A percentile compares a stretch with the other conserved stretches of the same genome.
Conservation (phyloP, 192 early-diverging fungal species). For the Backusella westeae region DNA sequence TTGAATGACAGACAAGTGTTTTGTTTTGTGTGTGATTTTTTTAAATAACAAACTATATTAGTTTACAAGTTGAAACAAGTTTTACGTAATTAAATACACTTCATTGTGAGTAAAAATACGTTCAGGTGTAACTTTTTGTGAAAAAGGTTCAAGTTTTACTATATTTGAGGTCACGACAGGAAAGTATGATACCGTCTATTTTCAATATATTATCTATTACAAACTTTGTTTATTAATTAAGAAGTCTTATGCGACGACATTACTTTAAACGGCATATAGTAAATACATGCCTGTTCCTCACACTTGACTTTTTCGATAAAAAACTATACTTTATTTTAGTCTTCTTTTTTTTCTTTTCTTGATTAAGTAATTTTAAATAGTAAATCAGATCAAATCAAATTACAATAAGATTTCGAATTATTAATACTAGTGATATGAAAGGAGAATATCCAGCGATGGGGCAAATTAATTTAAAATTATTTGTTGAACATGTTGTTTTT, state of each 20-base stretch:
- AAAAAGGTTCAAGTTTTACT: neutral
- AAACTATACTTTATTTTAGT: neutral
- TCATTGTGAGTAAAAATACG: slow-evolving; percentile 1
- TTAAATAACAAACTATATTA: neutral
- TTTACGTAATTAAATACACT: neutral
- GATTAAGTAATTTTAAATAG: neutral
- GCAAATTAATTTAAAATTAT: neutral
- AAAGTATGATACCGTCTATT: neutral
- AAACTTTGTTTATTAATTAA: slow-evolving; percentile 6
- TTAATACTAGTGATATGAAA: neutral
- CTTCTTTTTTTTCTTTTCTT: neutral
- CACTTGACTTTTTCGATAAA: neutral
- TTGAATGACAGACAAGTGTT: neutral
- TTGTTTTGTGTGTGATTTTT: neutral
- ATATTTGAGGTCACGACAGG: neutral
- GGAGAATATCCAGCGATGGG: neutral
- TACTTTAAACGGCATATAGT: neutral
- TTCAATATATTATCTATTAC: neutral
- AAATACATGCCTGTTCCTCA: neutral
- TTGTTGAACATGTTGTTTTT: neutral
- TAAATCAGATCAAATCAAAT: neutral
- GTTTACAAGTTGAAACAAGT: neutral
- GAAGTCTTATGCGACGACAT: neutral
- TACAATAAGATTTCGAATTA: neutral
- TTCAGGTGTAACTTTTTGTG: neutral